phyloP scores from a whole-genome alignment of 768 basidiomycete genomes.

The Kwoniella pini region DNA sequence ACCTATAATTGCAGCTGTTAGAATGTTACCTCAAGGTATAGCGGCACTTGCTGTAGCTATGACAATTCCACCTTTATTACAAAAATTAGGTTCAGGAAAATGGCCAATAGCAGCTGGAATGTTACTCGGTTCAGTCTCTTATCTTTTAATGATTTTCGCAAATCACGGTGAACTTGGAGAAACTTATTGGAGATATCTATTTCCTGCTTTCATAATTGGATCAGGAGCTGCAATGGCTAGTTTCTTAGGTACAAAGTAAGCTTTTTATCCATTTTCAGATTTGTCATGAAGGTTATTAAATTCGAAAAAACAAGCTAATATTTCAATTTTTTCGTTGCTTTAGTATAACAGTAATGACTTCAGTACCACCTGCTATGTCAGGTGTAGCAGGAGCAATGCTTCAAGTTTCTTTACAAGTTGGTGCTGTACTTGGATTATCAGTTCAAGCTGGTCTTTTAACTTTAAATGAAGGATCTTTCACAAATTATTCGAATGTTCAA shows the following conservation, averaged over 20 bases:
- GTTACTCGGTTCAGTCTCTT: conserved; percentile 67
- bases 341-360: conserved; percentile 47
- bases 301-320: not conserved
- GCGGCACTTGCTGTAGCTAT: conserved; percentile 28
- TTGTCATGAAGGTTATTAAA: not conserved
- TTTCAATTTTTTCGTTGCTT: not conserved
- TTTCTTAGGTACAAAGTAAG: conserved; percentile 37
- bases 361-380: conserved; percentile 41
- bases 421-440: conserved; percentile 62
- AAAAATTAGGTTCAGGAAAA: conserved; percentile 23
- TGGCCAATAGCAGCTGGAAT: conserved; percentile 56
- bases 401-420: conserved; percentile 42
- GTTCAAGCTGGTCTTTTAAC: conserved; percentile 53
- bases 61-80: conserved; percentile 25
- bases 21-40: conserved; percentile 43
- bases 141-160: conserved; percentile 52
- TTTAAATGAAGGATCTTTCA: conserved; percentile 21
- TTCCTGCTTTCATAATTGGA: conserved; percentile 38
- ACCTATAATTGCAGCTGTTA: conserved; percentile 46
- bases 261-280: not conserved
- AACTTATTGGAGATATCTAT: conserved; percentile 39
- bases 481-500: conserved; percentile 33
- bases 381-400: conserved; percentile 50
- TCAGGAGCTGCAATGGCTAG: conserved; percentile 31
- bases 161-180: conserved; percentile 7